A percentile compares a stretch with the other conserved stretches of the same genome.
These are phyloP conservation scores for Cladophialophora immunda DNA, from an alignment of 2,329 filamentous ascomycete genomes.

Conservation along the genomic window DNA sequence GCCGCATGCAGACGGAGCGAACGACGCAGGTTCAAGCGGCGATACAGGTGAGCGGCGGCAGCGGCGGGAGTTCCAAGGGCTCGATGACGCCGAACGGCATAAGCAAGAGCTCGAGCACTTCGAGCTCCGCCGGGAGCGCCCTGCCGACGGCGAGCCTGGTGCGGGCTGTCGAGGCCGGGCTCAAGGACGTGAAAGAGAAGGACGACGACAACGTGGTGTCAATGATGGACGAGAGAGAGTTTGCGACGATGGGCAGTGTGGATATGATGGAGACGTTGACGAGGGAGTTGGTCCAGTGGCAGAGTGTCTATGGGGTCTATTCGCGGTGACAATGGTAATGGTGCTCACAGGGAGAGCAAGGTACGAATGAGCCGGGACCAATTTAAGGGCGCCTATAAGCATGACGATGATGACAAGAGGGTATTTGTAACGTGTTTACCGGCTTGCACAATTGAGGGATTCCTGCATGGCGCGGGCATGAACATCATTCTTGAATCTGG, in stretches of 20 bases:
- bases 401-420: neutral
- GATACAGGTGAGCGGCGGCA: conserved; percentile 41
- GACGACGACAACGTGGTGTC: conserved; percentile 36
- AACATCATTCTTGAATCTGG: neutral
- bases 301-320: conserved; percentile 72
- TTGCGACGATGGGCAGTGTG: conserved; percentile 77
- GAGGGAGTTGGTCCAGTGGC: conserved; percentile 83
- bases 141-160: conserved; percentile 44
- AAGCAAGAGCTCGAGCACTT: conserved; percentile 24
- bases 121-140: conserved; percentile 1
- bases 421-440: neutral
- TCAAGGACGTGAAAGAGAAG: conserved; percentile 43
- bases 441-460: neutral
- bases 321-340: conserved; percentile 28
- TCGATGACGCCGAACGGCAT: conserved; percentile 40
- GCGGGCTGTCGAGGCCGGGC: conserved; percentile 48
- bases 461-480: neutral
- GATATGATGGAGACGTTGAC: conserved; percentile 93
- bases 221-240: conserved; percentile 59
- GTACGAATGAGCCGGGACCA: neutral
- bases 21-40: conserved; percentile 59
- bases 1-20: conserved; percentile 88
- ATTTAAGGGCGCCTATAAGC: conserved; percentile 5
- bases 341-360: conserved; percentile 9
- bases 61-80: conserved; percentile 45